Percentiles rank a stretch among this genome's conserved stretches.
phyloP scores from a whole-genome alignment of 768 basidiomycete genomes.

The Symmetrospora coprosmae region DNA sequence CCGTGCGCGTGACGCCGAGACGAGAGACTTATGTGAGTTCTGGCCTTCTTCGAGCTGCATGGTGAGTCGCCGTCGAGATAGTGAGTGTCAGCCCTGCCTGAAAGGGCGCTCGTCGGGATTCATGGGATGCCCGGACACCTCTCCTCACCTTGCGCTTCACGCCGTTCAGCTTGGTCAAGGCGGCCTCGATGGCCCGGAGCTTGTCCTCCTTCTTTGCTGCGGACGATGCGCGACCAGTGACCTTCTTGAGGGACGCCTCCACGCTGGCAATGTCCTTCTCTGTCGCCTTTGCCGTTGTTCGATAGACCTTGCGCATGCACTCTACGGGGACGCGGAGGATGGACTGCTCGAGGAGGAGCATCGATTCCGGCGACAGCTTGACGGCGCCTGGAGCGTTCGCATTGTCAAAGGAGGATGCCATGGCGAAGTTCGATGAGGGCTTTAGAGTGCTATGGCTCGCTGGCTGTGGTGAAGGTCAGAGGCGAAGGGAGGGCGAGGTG shows the following conservation, averaged over 20 bases:
- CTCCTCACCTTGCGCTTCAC: conserved; percentile 69
- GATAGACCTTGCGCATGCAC: conserved; percentile 12
- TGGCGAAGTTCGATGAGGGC: no score
- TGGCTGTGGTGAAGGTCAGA: no score
- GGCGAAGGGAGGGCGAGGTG: no score
- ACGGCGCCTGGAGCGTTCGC: no score
- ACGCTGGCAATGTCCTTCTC: conserved; percentile 3
- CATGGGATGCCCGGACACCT: conserved; percentile 27
- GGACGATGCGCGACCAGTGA: neutral
- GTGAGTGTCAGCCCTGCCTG: no score
- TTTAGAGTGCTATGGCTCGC: no score
- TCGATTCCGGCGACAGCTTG: neutral
- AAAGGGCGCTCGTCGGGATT: no score
- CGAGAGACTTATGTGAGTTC: neutral
- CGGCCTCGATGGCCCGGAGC: conserved; percentile 52
- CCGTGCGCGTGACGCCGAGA: conserved; percentile 9
- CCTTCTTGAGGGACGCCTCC: neutral
- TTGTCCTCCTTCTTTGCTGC: conserved; percentile 38
- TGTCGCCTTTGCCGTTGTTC: neutral
- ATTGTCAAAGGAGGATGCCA: no score
- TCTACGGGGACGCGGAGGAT: conserved; percentile 6
- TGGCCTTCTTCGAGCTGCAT: conserved; percentile 9
- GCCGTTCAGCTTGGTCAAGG: conserved; percentile 61
- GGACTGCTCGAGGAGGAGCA: conserved; percentile 16
- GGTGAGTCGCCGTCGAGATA: neutral